Evolutionary conservation across 805 yeast species (phyloP).

Genomic region (Nakazawaea ishiwadae): DNA sequence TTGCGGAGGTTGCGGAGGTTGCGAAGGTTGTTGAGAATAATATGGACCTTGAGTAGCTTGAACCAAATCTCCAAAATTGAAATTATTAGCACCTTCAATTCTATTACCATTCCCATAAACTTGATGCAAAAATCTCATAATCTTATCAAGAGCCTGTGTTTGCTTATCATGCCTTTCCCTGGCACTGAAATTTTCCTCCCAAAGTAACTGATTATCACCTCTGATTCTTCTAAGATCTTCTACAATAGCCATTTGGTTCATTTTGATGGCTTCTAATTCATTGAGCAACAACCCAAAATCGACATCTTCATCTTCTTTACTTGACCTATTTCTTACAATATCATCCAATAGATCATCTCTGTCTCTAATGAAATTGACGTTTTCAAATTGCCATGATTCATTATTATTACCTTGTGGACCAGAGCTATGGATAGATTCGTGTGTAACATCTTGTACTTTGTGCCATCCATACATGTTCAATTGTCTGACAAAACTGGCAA

Average conservation of each 20-base stretch:
- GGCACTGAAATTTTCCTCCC: constrained; percentile 84
- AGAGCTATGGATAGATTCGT: constrained; percentile 56
- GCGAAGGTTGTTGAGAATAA: background rate
- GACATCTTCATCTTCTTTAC: constrained; percentile 37
- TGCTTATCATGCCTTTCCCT: constrained; percentile 85
- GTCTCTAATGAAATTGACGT: constrained; percentile 71
- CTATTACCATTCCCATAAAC: constrained; percentile 67
- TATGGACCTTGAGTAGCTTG: constrained; percentile 19
- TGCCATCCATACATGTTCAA: constrained; percentile 99
- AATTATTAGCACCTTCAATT: constrained; percentile 24
- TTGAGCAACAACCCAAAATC: constrained; percentile 51
- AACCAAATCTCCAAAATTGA: constrained; percentile 10
- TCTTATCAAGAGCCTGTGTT: constrained; percentile 82
- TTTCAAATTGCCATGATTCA: constrained; percentile 86
- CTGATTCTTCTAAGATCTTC: constrained; percentile 82
- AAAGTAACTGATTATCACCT: constrained; percentile 81
- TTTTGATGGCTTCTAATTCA: constrained; percentile 73
- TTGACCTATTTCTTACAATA: constrained; percentile 69
- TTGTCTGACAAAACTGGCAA: constrained; percentile 94
- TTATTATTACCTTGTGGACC: constrained; percentile 50
- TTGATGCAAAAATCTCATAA: constrained; percentile 80
- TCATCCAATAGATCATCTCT: constrained; percentile 82
- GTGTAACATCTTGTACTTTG: constrained; percentile 87
- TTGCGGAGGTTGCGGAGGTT: background rate
- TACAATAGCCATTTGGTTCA: constrained; percentile 73